Evolutionary conservation across 2,329 filamentous ascomycete species (phyloP), one percentile per base, ranked within the genome.

Genomic region (Pseudocercospora fijiensis): DNA sequence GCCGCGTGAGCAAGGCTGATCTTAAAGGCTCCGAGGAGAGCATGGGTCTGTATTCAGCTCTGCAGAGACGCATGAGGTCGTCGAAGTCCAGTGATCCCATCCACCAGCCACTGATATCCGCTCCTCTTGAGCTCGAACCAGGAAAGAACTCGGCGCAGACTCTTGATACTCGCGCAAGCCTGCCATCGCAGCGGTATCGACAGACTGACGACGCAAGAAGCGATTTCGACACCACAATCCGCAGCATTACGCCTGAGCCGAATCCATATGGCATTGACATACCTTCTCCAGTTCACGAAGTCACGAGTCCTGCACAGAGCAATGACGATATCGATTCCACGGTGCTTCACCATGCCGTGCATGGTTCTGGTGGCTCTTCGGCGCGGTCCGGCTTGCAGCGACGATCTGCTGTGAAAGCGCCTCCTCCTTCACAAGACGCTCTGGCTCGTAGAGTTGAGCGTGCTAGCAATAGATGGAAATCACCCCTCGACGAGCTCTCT

Each of bases 31-130:
- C 77, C 0, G 77, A 86, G 24, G 82, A 88, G 62, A 86, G 84
- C 63, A 81, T 86, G 43, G 81, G 83, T 37, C 81, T 90, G 2
- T 89, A 88, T 70, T 86, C 85, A 5, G 87, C 86, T 1, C 76
- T 90, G n/a, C 70, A 72, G 57, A 69, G 70, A 45, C 72, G 71
- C 7, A 85, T 89, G 76, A 84, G 84, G 16, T 69, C 71, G 4
- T 64, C 68, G 0, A 65, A 67, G 51, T 68, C 69, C 7, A 56
- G 60, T 26, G 61, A 64, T 16, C 52, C 55, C 16, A 61, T 61
- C 27, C 26, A 58, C 6, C 30, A 60, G 9, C 41, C 56, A 20
- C 43, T 57, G 9, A 52, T 33, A 27, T 43, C 62, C 33, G 37
- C 51, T 9, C 58, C 30, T 28, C 24, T 60, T 16, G 51, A 59